These are phyloP conservation scores for Ogataea degrootiae DNA, from an alignment of 805 yeast genomes.

Conservation along the genomic window DNA sequence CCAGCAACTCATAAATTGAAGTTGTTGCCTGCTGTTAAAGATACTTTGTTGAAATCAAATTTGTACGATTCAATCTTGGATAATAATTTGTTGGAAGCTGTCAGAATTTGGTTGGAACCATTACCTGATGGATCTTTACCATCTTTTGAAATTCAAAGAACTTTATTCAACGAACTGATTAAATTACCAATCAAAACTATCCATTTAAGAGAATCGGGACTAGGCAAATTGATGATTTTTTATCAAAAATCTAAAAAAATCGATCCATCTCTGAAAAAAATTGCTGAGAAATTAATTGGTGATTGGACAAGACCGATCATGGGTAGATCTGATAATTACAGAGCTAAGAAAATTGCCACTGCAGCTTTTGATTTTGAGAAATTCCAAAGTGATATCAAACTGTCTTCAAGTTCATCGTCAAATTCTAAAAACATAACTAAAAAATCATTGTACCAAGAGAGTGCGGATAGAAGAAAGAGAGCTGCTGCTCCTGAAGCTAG, in stretches of 20 bases:
- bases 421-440: conserved; percentile 28
- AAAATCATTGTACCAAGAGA: conserved; percentile 75
- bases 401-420: conserved; percentile 24
- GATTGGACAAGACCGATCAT: conserved; percentile 99
- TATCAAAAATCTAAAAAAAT: conserved; percentile 89
- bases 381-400: conserved; percentile 38
- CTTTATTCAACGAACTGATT: conserved; percentile 66
- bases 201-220: conserved; percentile 89
- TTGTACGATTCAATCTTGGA: conserved; percentile 90
- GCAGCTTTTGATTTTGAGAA: conserved; percentile 62
- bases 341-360: conserved; percentile 73
- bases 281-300: conserved; percentile 86
- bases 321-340: conserved; percentile 91
- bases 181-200: conserved; percentile 91
- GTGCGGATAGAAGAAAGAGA: conserved; percentile 86
- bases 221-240: conserved; percentile 90
- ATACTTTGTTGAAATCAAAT: conserved; percentile 71
- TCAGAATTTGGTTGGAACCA: conserved; percentile 96
- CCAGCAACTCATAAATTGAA: conserved; percentile 77
- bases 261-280: conserved; percentile 78
- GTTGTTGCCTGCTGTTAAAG: conserved; percentile 73
- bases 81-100: conserved; percentile 87
- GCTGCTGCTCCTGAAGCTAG: conserved; percentile 95
- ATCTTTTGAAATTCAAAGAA: conserved; percentile 93
- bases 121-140: conserved; percentile 97